Conservation (phyloP, 257 asterid genomes). For the Solanum corneliomulleri region DNA sequence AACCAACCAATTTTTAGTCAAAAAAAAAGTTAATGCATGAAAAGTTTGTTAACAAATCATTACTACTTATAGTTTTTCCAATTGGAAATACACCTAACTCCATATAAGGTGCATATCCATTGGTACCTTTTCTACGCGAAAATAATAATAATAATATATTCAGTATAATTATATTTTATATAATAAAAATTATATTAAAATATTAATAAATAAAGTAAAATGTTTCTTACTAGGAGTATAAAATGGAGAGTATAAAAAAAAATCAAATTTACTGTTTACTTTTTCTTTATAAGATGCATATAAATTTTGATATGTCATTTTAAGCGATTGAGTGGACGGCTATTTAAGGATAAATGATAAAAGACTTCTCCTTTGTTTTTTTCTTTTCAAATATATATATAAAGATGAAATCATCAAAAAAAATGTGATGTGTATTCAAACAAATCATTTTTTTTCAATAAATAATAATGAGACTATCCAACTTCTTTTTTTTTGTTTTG, state of each 20-base stretch:
- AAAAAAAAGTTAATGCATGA: not conserved
- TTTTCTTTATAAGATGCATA: no score
- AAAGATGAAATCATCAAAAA: not conserved
- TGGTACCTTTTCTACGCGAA: accelerated
- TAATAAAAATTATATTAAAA: not conserved
- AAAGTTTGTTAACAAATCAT: not conserved
- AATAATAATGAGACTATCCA: not conserved
- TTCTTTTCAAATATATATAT: not conserved
- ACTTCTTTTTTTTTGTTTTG: not conserved
- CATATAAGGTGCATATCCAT: not conserved
- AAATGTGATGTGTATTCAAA: not conserved
- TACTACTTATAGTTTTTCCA: not conserved
- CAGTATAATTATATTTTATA: not conserved
- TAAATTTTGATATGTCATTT: not conserved
- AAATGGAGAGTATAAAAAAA: not conserved
- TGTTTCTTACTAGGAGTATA: not conserved
- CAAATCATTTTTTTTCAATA: not conserved
- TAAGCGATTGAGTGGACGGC: not conserved
- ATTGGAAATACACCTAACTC: not conserved
- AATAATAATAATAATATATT: not conserved
- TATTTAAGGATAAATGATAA: not conserved
- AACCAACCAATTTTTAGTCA: not conserved
- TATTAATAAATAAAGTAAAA: not conserved
- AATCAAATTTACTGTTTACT: not conserved
- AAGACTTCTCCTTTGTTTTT: not conserved